These are phyloP conservation scores for Penicillium sp. DNA, from an alignment of 2,329 filamentous ascomycete genomes.

Conservation along the genomic window DNA sequence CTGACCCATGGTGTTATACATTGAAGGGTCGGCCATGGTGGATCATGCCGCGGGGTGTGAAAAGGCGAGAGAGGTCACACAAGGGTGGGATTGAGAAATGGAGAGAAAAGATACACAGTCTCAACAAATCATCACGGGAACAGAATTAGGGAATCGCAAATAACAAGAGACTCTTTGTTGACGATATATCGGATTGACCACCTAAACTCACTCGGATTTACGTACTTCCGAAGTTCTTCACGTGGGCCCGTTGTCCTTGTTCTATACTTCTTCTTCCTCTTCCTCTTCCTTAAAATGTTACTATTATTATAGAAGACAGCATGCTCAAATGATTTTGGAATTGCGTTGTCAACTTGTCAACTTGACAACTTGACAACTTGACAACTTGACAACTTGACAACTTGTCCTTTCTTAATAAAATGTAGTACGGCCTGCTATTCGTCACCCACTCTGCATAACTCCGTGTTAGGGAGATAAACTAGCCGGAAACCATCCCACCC, in stretches of 20 bases:
- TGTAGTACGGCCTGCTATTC: neutral
- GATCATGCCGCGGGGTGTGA: conserved; percentile 29
- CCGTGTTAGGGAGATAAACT: conserved; percentile 7
- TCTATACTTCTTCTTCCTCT: neutral
- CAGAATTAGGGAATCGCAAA: neutral
- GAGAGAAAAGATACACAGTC: conserved; percentile 8
- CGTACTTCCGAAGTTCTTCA: conserved; percentile 29
- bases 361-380: too few relatives aligned
- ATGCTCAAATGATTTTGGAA: neutral
- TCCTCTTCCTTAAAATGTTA: neutral
- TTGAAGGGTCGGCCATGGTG: conserved; percentile 45
- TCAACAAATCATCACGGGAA: conserved; percentile 3
- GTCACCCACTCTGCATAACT: neutral
- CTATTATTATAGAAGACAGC: neutral
- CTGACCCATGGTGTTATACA: conserved; percentile 44
- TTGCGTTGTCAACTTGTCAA: neutral
- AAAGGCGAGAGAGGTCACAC: neutral
- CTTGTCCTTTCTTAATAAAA: neutral
- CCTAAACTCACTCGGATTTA: conserved; percentile 35
- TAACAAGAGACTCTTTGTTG: conserved; percentile 20
- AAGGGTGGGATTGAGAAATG: conserved; percentile 4
- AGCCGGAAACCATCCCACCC: conserved; percentile 3
- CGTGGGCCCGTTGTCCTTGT: conserved; percentile 11
- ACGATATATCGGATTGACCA: conserved; percentile 36
- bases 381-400: too few relatives aligned